These are phyloP conservation scores for Colletotrichum tofieldiae DNA, from an alignment of 2,329 filamentous ascomycete species.

Conservation along the genomic window DNA sequence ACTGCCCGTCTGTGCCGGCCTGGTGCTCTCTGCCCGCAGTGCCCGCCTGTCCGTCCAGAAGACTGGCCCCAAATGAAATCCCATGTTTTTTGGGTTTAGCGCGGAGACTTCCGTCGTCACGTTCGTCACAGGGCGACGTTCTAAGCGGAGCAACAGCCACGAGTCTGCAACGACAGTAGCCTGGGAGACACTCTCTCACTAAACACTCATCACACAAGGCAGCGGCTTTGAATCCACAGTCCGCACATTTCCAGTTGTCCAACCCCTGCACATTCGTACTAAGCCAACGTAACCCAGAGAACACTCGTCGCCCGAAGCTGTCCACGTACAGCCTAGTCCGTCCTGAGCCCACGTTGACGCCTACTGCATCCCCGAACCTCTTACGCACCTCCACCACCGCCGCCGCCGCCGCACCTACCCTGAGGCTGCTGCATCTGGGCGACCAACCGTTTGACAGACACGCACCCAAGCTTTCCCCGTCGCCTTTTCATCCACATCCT, in stretches of 20 bases:
- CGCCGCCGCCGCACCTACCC: conserved; percentile 22
- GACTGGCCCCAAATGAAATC: background rate
- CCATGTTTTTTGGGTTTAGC: conserved; percentile 33
- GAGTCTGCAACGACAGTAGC: conserved; percentile 24
- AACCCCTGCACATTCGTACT: conserved; percentile 36
- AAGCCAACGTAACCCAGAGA: conserved; percentile 38
- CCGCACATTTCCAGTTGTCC: background rate
- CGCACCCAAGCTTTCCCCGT: conserved; percentile 26
- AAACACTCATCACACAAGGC: conserved; percentile 15
- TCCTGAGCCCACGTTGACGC: conserved; percentile 21
- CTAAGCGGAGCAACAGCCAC: conserved; percentile 26
- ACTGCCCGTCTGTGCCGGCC: background rate
- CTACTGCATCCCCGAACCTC: conserved; percentile 37
- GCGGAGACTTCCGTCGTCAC: conserved; percentile 22
- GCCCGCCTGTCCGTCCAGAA: background rate
- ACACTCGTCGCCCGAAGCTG: conserved; percentile 16
- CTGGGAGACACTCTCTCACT: conserved; percentile 18
- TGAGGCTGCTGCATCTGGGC: conserved; percentile 33
- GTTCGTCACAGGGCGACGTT: conserved; percentile 19
- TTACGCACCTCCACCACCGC: conserved; percentile 10
- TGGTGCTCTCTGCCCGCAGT: background rate
- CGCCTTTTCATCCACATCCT: conserved; percentile 30
- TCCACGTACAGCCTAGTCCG: conserved; percentile 6
- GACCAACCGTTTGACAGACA: conserved; percentile 22
- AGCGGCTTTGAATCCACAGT: conserved; percentile 4